These are phyloP conservation scores for Lasiosphaeria hispida DNA, from an alignment of 495 filamentous ascomycete genomes.

Conservation along the genomic window DNA sequence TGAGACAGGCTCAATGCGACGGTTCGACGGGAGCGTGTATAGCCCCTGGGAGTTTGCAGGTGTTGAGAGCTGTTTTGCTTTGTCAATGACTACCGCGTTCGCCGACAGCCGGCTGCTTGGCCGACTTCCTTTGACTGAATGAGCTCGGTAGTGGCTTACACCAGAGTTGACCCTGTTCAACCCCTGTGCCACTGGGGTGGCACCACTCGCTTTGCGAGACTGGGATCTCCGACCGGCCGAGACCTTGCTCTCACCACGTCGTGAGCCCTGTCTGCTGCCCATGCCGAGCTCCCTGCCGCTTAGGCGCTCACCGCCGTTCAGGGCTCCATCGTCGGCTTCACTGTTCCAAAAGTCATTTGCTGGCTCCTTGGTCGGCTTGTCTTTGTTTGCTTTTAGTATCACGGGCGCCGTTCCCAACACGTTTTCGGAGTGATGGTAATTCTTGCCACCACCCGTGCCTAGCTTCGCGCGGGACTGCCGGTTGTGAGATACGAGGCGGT, in stretches of 20 bases:
- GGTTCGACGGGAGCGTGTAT: slow-evolving; percentile 59
- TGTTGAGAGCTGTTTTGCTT: slow-evolving; percentile 30
- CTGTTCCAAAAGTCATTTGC: slow-evolving; percentile 60
- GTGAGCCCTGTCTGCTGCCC: slow-evolving; percentile 51
- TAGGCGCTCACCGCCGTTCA: slow-evolving; percentile 45
- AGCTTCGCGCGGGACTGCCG: slow-evolving; percentile 65
- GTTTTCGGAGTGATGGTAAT: slow-evolving; percentile 84
- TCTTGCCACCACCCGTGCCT: slow-evolving; percentile 71
- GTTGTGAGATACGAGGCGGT: slow-evolving; percentile 86
- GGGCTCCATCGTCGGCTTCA: slow-evolving; percentile 61
- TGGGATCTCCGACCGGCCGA: slow-evolving; percentile 45
- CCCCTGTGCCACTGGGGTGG: slow-evolving; percentile 29
- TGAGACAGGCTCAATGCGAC: slow-evolving; percentile 74
- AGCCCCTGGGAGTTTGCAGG: slow-evolving; percentile 33
- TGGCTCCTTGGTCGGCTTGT: slow-evolving; percentile 40
- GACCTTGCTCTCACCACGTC: slow-evolving; percentile 49
- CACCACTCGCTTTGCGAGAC: slow-evolving; percentile 62
- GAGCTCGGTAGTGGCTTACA: slow-evolving; percentile 37
- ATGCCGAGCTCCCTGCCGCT: slow-evolving; percentile 38
- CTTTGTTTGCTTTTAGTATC: slow-evolving; percentile 26
- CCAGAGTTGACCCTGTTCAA: slow-evolving; percentile 46
- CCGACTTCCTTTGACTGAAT: slow-evolving; percentile 32
- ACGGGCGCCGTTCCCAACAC: slow-evolving; percentile 62
- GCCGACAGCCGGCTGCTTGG: slow-evolving; percentile 34
- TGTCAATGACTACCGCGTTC: slow-evolving; percentile 28